Percentiles rank a stretch among this genome's conserved stretches.
phyloP scores from a whole-genome alignment of 2,329 filamentous ascomycete genomes.

The Sporothrix luriei region DNA sequence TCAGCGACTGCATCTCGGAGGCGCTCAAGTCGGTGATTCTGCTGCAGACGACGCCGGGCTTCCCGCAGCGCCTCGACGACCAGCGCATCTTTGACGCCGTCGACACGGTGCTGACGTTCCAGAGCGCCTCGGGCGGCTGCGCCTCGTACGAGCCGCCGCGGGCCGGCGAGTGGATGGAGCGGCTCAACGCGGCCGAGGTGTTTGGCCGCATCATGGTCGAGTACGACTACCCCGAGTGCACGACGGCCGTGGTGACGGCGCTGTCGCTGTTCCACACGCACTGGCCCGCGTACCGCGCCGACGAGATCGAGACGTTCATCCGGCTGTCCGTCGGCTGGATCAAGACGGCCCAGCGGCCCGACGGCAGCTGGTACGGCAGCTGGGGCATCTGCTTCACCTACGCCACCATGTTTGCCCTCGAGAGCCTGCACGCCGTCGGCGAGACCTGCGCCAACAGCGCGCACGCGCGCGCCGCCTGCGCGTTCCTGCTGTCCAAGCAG shows the following conservation, averaged over 20 bases:
- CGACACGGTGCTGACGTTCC: slow-evolving; percentile 87
- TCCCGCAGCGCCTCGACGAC: slow-evolving; percentile 72
- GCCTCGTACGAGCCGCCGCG: slow-evolving; percentile 87
- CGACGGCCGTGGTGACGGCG: slow-evolving; percentile 88
- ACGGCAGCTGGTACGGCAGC: slow-evolving; percentile 96
- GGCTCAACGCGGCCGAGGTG: slow-evolving; percentile 92
- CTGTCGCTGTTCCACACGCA: slow-evolving; percentile 78
- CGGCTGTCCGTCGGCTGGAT: slow-evolving; percentile 78
- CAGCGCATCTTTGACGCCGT: slow-evolving; percentile 82
- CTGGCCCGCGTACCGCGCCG: slow-evolving; percentile 76
- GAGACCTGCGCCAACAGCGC: slow-evolving; percentile 77
- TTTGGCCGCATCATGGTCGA: slow-evolving; percentile 98
- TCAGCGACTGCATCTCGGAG: slow-evolving; percentile 93
- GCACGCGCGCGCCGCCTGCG: slow-evolving; percentile 72
- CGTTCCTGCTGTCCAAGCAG: slow-evolving; percentile 84
- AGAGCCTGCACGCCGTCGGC: slow-evolving; percentile 78
- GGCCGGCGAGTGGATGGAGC: slow-evolving; percentile 75
- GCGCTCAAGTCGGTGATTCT: slow-evolving; percentile 80
- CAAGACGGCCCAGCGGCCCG: slow-evolving; percentile 71
- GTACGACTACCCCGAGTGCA: slow-evolving; percentile 98
- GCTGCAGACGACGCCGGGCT: slow-evolving; percentile 76
- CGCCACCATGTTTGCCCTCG: slow-evolving; percentile 92
- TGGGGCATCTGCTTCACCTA: slow-evolving; percentile 99
- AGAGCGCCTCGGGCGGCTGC: slow-evolving; percentile 83
- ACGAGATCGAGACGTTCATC: slow-evolving; percentile 75